Percentiles rank a stretch among this genome's conserved stretches.
phyloP scores from a whole-genome alignment of 306 rosid genomes.

The Purshia tridentata region DNA sequence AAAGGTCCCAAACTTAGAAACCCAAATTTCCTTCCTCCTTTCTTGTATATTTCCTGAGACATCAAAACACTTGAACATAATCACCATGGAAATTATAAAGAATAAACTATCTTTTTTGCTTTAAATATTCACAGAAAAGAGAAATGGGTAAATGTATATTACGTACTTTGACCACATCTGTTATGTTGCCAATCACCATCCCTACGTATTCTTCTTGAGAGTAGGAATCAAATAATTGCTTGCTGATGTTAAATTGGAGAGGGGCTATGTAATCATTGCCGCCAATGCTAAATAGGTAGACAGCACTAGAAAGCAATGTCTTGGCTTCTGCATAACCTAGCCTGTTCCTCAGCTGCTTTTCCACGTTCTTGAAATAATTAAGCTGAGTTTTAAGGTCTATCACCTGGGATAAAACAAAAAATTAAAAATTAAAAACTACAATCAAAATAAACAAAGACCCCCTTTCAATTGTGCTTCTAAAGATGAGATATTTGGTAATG shows the following conservation, averaged over 20 bases:
- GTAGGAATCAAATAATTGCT: slow-evolving; percentile 13
- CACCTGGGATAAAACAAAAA: slow-evolving; percentile 25
- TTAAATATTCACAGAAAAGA: neutral
- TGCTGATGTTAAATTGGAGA: neutral
- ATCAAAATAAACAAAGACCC: neutral
- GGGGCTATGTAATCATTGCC: slow-evolving; percentile 11
- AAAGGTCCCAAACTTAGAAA: slow-evolving; percentile 15
- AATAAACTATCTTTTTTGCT: no score
- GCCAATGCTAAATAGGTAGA: slow-evolving; percentile 36
- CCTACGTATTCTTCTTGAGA: slow-evolving; percentile 31
- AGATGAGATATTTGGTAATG: no score
- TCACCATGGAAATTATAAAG: neutral
- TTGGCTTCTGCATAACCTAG: slow-evolving; percentile 35
- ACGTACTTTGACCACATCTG: slow-evolving; percentile 26
- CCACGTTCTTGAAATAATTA: slow-evolving; percentile 37
- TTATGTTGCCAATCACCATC: slow-evolving; percentile 39
- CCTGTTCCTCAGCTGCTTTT: slow-evolving; percentile 21
- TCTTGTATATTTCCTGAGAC: slow-evolving; percentile 31
- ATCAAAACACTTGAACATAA: neutral
- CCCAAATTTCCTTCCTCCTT: slow-evolving; percentile 50
- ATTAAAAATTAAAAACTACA: no score
- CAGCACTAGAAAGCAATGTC: slow-evolving; percentile 37
- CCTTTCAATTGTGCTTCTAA: no score
- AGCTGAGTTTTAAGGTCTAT: slow-evolving; percentile 45
- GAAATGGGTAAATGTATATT: neutral